These are phyloP conservation scores for Leptosphaerulina australis DNA, from an alignment of 2,329 filamentous ascomycete species.

Conservation along the genomic window DNA sequence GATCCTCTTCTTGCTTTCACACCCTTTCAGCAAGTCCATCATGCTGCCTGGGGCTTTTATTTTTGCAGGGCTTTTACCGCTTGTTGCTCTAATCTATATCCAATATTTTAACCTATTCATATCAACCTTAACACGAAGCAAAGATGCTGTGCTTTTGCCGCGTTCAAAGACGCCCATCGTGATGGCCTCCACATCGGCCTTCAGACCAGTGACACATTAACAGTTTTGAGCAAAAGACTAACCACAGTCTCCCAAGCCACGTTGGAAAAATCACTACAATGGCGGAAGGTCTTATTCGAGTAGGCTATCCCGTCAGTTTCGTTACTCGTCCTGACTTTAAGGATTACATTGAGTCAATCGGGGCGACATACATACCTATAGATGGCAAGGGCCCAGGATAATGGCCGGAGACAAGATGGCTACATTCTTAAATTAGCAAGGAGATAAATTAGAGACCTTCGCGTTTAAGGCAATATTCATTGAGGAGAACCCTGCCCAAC, in stretches of 20 bases:
- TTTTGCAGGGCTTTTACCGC: constrained; percentile 2
- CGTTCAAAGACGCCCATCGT: constrained; percentile 25
- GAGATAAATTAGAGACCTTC: constrained; percentile 38
- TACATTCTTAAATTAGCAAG: constrained; percentile 31
- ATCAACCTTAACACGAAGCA: not conserved
- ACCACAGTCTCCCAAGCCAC: constrained; percentile 20
- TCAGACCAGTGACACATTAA: constrained; percentile 3
- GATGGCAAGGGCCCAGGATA: constrained; percentile 17
- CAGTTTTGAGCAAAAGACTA: not conserved
- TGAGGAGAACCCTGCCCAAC: constrained; percentile 41
- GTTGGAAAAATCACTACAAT: constrained; percentile 37
- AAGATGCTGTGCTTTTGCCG: not conserved
- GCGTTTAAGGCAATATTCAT: constrained; percentile 48
- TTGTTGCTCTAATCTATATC: not conserved
- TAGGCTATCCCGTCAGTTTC: constrained; percentile 53
- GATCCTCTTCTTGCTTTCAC: too few relatives aligned
- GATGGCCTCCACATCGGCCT: constrained; percentile 24
- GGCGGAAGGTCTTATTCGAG: constrained; percentile 45
- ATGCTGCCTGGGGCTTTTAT: constrained; percentile 1
- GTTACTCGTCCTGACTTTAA: constrained; percentile 49
- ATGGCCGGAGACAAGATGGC: constrained; percentile 23
- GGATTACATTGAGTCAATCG: constrained; percentile 33
- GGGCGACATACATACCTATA: constrained; percentile 13
- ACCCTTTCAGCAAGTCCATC: not conserved
- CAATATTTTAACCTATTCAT: not conserved